A percentile compares a stretch with the other conserved stretches of the same genome.
Evolutionary conservation across 83 land plant species (phyloP).

Genomic region (Diphasiastrum complanatum): DNA sequence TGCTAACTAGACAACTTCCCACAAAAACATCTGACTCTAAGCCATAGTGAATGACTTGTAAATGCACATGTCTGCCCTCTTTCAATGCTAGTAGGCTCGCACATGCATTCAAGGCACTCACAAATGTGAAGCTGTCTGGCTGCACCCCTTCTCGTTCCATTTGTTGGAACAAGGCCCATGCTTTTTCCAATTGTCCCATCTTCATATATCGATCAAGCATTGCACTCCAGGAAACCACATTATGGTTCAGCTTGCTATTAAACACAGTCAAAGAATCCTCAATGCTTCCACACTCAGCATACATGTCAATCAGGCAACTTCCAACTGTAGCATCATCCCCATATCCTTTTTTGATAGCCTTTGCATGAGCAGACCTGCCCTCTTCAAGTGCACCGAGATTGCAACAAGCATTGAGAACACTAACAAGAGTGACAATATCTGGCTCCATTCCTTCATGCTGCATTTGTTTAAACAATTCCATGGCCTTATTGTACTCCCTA

Average conservation of each 20-base stretch:
- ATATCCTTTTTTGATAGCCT: background rate
- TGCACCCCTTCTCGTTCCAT: conserved; percentile 24
- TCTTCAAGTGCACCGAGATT: background rate
- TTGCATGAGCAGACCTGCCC: background rate
- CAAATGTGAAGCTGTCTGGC: conserved; percentile 32
- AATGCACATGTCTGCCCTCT: conserved; percentile 52
- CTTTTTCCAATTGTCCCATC: conserved; percentile 44
- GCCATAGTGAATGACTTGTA: conserved; percentile 29
- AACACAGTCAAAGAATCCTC: background rate
- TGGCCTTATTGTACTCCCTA: too few species aligned
- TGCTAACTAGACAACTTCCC: conserved; percentile 29
- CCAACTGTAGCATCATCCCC: background rate
- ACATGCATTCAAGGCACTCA: conserved; percentile 41
- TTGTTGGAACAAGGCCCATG: conserved; percentile 28
- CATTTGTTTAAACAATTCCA: too few species aligned
- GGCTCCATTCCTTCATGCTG: too few species aligned
- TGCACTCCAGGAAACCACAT: conserved; percentile 56
- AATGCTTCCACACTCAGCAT: conserved; percentile 2
- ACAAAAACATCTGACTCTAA: conserved; percentile 35
- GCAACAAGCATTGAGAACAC: conserved; percentile 2
- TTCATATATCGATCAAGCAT: conserved; percentile 49
- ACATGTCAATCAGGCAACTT: conserved; percentile 7
- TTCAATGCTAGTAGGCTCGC: conserved; percentile 32
- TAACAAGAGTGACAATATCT: background rate
- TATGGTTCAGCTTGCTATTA: conserved; percentile 17